These are phyloP conservation scores for Colletotrichum destructivum DNA, from an alignment of 2,329 filamentous ascomycete species.

Conservation along the genomic window DNA sequence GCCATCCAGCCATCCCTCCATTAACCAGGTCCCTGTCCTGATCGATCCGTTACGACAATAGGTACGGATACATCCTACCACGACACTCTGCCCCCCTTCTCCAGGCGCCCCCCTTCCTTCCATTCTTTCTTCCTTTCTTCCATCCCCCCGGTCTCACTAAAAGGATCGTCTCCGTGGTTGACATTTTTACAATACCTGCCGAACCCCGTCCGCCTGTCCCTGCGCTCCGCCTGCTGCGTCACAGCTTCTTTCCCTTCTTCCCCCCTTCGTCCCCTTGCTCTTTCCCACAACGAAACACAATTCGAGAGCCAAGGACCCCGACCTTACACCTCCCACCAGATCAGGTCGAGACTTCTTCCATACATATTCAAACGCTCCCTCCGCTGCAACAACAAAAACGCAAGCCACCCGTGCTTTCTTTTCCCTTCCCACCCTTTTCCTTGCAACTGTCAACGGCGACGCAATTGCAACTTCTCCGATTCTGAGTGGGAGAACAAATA, in stretches of 20 bases:
- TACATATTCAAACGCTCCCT: slow-evolving; percentile 36
- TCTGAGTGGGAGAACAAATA: slow-evolving; percentile 1
- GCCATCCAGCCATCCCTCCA: slow-evolving; percentile 8
- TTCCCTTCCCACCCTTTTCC: slow-evolving; percentile 18
- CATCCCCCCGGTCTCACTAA: slow-evolving; percentile 41
- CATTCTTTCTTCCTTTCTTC: slow-evolving; percentile 21
- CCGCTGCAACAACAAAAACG: slow-evolving; percentile 27
- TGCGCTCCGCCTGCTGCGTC: slow-evolving; percentile 39
- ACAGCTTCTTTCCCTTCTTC: slow-evolving; percentile 38
- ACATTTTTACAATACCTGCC: slow-evolving; percentile 43
- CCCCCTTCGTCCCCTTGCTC: slow-evolving; percentile 31
- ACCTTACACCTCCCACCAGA: slow-evolving; percentile 24
- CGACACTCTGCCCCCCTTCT: slow-evolving; percentile 12
- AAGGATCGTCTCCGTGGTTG: slow-evolving; percentile 41
- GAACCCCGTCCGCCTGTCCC: slow-evolving; percentile 40
- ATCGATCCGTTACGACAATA: slow-evolving; percentile 23
- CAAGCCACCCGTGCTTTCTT: slow-evolving; percentile 33
- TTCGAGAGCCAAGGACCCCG: slow-evolving; percentile 15
- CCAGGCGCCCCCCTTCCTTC: slow-evolving; percentile 18
- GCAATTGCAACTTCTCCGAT: slow-evolving; percentile 3
- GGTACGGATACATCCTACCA: slow-evolving; percentile 4
- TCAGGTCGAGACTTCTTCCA: slow-evolving; percentile 6
- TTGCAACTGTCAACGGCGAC: slow-evolving; percentile 26
- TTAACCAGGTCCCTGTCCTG: slow-evolving; percentile 26
- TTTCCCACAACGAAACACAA: slow-evolving; percentile 5